These are phyloP conservation scores for Terfezia boudieri DNA, from an alignment of 495 filamentous ascomycete species.

Conservation along the genomic window DNA sequence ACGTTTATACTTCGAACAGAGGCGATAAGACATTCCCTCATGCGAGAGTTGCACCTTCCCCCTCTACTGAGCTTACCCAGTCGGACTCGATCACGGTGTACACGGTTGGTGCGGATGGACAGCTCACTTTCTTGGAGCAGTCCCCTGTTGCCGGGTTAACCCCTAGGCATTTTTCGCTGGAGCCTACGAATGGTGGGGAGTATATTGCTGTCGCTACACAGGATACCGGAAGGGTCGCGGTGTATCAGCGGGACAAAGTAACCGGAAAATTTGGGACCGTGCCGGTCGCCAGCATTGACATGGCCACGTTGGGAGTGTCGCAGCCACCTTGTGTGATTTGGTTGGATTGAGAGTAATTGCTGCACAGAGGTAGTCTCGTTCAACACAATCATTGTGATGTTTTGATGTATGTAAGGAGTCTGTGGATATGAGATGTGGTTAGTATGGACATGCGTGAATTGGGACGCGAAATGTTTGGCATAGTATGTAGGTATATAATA, in stretches of 20 bases:
- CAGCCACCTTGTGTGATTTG: not conserved
- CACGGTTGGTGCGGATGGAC: slow-evolving; percentile 20
- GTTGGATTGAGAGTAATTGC: not conserved
- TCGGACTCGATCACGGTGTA: slow-evolving; percentile 28
- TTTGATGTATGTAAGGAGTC: too few relatives aligned
- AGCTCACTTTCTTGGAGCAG: slow-evolving; percentile 27
- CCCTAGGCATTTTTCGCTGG: slow-evolving; percentile 42
- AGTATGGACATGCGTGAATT: too few relatives aligned
- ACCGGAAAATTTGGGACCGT: slow-evolving; percentile 3
- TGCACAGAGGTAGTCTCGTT: too few relatives aligned
- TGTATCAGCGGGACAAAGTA: slow-evolving; percentile 1
- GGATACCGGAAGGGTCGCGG: slow-evolving; percentile 1
- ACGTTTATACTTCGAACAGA: slow-evolving; percentile 42
- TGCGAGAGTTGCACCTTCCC: not conserved
- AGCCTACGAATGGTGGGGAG: slow-evolving; percentile 2
- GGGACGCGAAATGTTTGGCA: too few relatives aligned
- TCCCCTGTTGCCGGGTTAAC: slow-evolving; percentile 33
- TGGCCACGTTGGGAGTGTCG: not conserved
- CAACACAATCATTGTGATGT: too few relatives aligned
- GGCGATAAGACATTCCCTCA: slow-evolving; percentile 27
- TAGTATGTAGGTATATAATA: too few relatives aligned
- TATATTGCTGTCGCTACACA: slow-evolving; percentile 8
- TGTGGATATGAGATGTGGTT: too few relatives aligned
- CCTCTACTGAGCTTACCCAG: not conserved
- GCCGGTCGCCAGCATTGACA: not conserved